phyloP scores from a whole-genome alignment of 495 filamentous ascomycete genomes.

The Aspergillus wentii region DNA sequence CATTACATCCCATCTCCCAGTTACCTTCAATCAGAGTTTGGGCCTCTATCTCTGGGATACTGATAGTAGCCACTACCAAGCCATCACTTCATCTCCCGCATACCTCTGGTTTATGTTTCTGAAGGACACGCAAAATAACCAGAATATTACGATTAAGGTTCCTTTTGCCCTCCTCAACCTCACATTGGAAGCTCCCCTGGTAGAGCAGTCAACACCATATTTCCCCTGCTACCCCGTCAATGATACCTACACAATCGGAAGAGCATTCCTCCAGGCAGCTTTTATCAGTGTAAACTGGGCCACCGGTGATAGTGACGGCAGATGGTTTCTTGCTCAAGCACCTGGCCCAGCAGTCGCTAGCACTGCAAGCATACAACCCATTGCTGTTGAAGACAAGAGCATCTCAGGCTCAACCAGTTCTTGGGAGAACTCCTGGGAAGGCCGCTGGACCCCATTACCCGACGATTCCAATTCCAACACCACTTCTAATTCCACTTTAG shows the following conservation, averaged over 20 bases:
- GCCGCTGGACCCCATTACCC: slow-evolving; percentile 22
- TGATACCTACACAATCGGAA: slow-evolving; percentile 36
- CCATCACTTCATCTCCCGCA: slow-evolving; percentile 41
- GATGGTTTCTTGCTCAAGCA: slow-evolving; percentile 48
- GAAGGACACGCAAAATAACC: slow-evolving; percentile 16
- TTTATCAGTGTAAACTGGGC: slow-evolving; percentile 50
- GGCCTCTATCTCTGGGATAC: slow-evolving; percentile 51
- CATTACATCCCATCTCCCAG: slow-evolving; percentile 39
- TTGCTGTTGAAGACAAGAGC: slow-evolving; percentile 4
- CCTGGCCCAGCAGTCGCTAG: slow-evolving; percentile 36
- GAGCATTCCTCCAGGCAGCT: slow-evolving; percentile 54
- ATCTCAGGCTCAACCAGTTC: slow-evolving; percentile 18
- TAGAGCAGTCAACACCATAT: slow-evolving; percentile 36
- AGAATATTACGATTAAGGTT: slow-evolving; percentile 45
- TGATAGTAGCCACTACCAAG: slow-evolving; percentile 26
- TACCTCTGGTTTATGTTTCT: slow-evolving; percentile 47
- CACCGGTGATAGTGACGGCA: slow-evolving; percentile 11
- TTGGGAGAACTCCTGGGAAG: slow-evolving; percentile 33
- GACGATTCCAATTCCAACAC: too few species aligned
- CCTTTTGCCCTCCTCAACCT: slow-evolving; percentile 51
- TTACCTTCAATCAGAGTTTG: slow-evolving; percentile 29
- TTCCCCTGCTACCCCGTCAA: slow-evolving; percentile 45
- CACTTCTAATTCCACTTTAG: too few species aligned
- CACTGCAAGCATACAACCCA: background rate
- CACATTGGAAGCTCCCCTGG: slow-evolving; percentile 43